Base-by-base conservation (phyloP, 441 rosid species). In the Erodium moschatum region DNA sequence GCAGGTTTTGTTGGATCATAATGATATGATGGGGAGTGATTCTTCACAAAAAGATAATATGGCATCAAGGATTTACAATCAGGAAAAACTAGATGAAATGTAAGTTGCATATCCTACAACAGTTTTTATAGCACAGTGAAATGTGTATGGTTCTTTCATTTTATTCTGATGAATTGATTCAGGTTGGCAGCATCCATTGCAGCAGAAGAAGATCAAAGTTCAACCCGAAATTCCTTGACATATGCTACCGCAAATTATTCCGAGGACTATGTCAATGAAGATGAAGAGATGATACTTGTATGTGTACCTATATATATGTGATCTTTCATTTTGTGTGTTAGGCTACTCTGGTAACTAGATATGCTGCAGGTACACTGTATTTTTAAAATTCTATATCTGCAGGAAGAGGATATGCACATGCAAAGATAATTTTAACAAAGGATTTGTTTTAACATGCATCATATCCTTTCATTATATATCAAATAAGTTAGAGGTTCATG, bases 281-380 rank as follows among this genome's bases (percentile, higher is more conserved):
- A 86, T 70, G 97, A 86, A 74, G 89, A 87, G 82, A 82, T 90
- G 83, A 64, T 86, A 63, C 72, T 87, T 80, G 98, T 90, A 80
- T 75, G 83, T 64, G 15, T 66, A 21, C 38, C 12, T 18, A 58
- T 58, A 8, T 58, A 33, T 33, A 33, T 58, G 29, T 58, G 63
- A 33, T 33, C 38, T 33, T 21, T 20, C 10, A 20, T 10, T 44
- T 44, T 44, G 27, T 58, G 63, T 29, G 16, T 54, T 15, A 18
- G 8, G 21, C 24, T 18, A 54, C 62, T 20, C 2, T 0, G 9
- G 16, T 58, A 19, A 58, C 24, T 58, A 58, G 21, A 58, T 58
- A 9, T 9, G 63, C 63, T 58, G 12, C 63, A 58, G 27, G 21
- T 20, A 3, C 19, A 19, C 12, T 58, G 18, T 58, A 58, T 10